Evolutionary conservation across 164 flowering plant genomes (phyloP), one percentile per base, ranked within the genome.

Genomic region (Amborella trichopoda): DNA sequence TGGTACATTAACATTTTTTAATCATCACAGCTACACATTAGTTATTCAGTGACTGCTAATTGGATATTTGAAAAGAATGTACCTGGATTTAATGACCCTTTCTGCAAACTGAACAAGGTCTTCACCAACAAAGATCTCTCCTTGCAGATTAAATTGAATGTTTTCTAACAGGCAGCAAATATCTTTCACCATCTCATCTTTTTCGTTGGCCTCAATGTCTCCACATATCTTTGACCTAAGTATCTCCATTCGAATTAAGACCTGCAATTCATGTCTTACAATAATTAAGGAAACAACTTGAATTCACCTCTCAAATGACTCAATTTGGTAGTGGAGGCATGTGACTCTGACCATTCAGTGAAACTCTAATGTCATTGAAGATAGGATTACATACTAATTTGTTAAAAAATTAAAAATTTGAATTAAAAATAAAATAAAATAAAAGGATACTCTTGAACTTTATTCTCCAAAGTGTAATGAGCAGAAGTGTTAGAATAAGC

Each of bases 181-280:
- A 41, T 91, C 91, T 64, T 77, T 91, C 47, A 84, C 69, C 20
- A 38, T 38, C 20, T 38, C 41, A 41, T 68, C 74, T 46, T 71
- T 87, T 16, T 48, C 37, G 42, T 75, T 48, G 45, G 71, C 83
- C 40, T 59, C 63, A 42, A 77, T 50, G 24, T 50, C 45, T 25
- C 11, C 65, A 26, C 73, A 63, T 50, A 69, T 49, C 55, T 70
- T 74, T 27, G 93, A 90, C 24, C 54, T 65, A 4, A 87, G 74
- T 49, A 87, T 78, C 63, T 91, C 99, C 88, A 91, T 81, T 37
- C 99, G 75, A 58, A 91, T 80, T 30, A 91, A 70, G 52, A 91
- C 78, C 71, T 87, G 99, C 63, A 91, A 43, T 64, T 91, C 90
- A 59, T 78, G 77, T 66, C 99, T 91, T 41, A 26, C 45, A 37